A percentile compares a stretch with the other conserved stretches of the same genome.
These are phyloP conservation scores for Santalum album DNA, from an alignment of 164 flowering plant species.

Conservation along the genomic window DNA sequence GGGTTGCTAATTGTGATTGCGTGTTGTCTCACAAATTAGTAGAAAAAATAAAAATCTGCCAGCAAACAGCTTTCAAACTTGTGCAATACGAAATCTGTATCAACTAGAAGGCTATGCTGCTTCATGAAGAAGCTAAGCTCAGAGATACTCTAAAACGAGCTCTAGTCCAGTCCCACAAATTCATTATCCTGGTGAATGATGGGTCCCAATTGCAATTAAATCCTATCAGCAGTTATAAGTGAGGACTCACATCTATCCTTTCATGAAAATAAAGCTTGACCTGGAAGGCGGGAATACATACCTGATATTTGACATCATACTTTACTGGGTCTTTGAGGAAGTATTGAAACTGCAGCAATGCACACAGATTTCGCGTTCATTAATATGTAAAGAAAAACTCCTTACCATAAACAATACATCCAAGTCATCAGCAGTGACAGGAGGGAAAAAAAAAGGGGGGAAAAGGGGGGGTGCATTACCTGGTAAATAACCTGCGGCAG, in stretches of 20 bases:
- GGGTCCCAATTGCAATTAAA: not conserved
- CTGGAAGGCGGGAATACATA: slow-evolving; percentile 11
- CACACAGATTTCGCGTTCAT: not conserved
- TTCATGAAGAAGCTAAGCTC: too few relatives aligned
- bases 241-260: not conserved
- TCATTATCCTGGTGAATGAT: too few relatives aligned
- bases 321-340: slow-evolving; percentile 85
- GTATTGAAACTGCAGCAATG: slow-evolving; percentile 69
- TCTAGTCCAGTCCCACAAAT: too few relatives aligned
- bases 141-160: too few relatives aligned
- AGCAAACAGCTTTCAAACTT: too few relatives aligned
- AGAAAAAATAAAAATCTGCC: too few relatives aligned
- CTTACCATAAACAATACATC: too few relatives aligned
- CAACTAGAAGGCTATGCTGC: too few relatives aligned
- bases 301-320: slow-evolving; percentile 96
- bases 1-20: too few relatives aligned
- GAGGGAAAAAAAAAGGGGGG: not conserved
- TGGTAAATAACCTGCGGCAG: slow-evolving; percentile 82
- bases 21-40: too few relatives aligned
- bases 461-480: slow-evolving; percentile 27
- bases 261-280: not conserved
- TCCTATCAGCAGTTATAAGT: not conserved
- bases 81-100: too few relatives aligned
- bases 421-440: too few relatives aligned
- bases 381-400: not conserved